Evolutionary conservation across 805 yeast species (phyloP).

Genomic region (Maudiozyma saulgeensis): DNA sequence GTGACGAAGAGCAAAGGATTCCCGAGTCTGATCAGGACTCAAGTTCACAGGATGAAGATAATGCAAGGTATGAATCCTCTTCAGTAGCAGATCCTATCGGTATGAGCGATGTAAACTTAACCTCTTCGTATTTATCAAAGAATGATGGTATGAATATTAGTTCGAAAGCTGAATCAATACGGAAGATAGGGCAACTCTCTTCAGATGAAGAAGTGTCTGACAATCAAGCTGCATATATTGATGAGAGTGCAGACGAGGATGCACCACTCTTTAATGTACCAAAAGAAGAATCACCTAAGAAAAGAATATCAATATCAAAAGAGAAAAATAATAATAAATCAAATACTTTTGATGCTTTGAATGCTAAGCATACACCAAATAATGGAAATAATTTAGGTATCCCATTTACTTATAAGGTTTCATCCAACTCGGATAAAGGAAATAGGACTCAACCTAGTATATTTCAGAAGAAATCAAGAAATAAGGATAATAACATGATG

Average conservation of each 20-base stretch:
- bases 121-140: background rate
- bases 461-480: background rate
- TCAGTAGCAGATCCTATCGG: background rate
- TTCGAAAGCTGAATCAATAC: constrained; percentile 12
- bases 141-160: background rate
- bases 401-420: background rate
- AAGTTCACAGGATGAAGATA: constrained; percentile 21
- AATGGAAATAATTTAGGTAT: constrained; percentile 5
- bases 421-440: constrained; percentile 1
- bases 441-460: constrained; percentile 1
- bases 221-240: constrained; percentile 21
- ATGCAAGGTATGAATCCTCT: background rate
- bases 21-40: constrained; percentile 30
- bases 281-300: background rate
- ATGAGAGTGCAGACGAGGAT: constrained; percentile 14
- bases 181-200: constrained; percentile 31
- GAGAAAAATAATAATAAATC: background rate
- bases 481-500: background rate
- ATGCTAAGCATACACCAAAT: background rate
- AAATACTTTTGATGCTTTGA: background rate
- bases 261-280: constrained; percentile 8
- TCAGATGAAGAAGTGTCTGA: constrained; percentile 33
- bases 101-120: background rate
- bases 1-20: constrained; percentile 17
- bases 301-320: background rate